A percentile compares a stretch with the other conserved stretches of the same genome.
Conservation (phyloP, 371 early-diverging fungal species). For the Blakeslea trispora region DNA sequence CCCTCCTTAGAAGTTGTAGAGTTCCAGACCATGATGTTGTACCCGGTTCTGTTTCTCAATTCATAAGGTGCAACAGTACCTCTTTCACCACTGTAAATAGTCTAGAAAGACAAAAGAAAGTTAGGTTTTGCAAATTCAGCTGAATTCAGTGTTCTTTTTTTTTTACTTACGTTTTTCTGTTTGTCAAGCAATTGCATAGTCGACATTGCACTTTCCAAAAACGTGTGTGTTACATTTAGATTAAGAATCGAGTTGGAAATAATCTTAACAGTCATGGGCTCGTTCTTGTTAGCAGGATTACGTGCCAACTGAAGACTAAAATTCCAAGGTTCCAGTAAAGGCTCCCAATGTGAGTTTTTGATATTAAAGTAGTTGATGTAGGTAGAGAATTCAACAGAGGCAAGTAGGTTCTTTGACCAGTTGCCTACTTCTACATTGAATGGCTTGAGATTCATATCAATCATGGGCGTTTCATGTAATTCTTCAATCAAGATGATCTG, state of each 20-base stretch:
- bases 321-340: slow-evolving; percentile 91
- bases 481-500: slow-evolving; percentile 92
- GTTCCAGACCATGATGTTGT: slow-evolving; percentile 89
- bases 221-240: slow-evolving; percentile 84
- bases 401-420: slow-evolving; percentile 83
- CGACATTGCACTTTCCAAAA: slow-evolving; percentile 80
- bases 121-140: too few species aligned
- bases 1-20: slow-evolving; percentile 59
- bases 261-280: slow-evolving; percentile 58
- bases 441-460: slow-evolving; percentile 80
- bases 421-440: slow-evolving; percentile 80
- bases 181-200: slow-evolving; percentile 57
- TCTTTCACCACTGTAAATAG: slow-evolving; percentile 42
- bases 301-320: slow-evolving; percentile 56
- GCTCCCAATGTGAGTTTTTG: slow-evolving; percentile 98
- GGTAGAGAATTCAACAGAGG: slow-evolving; percentile 70
- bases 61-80: slow-evolving; percentile 75
- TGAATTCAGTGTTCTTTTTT: background rate
- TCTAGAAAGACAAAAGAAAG: slow-evolving; percentile 13
- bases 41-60: slow-evolving; percentile 88
- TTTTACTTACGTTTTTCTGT: slow-evolving; percentile 25
- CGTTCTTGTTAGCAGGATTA: slow-evolving; percentile 16
- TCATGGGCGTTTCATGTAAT: slow-evolving; percentile 86
- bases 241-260: slow-evolving; percentile 81
- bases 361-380: slow-evolving; percentile 92